Evolutionary conservation across 148 eudicot genomes (phyloP), one percentile per base, ranked within the genome.

Genomic region (Amaranthus hypochondriacus): DNA sequence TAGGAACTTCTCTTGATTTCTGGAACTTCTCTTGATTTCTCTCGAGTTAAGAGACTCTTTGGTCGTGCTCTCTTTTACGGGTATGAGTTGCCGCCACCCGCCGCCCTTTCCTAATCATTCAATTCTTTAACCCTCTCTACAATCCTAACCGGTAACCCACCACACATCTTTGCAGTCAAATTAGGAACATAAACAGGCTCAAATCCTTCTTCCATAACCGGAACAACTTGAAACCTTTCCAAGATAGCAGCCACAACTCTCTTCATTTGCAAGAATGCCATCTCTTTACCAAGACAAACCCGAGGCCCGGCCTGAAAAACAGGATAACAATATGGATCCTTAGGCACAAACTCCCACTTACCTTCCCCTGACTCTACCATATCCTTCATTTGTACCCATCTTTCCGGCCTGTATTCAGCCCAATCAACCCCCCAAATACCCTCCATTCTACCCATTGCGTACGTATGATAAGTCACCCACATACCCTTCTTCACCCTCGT

Each of bases 201-300:
- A 21, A 56, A 63, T 7, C 87, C 88, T 9, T 77, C 82, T 51
- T 67, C 79, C 63, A 62, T 70, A 42, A 6, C 79, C 6, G 87
- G 84, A 49, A 85, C 84, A 68, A 87, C 84, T 78, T 18, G 77
- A 46, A 87, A 87, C 83, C 75, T 63, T 64, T 66, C 74, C 59
- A 87, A 62, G 56, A 87, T 76, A 18, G 82, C 82, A 5, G 85
- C 75, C 6, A 80, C 80, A 49, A 87, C 77, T 64, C 78, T 73
- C 87, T 87, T 87, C 91, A 87, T 85, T 60, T 87, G 87, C 80
- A 85, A 65, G 39, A 80, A 77, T 7, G 88, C 88, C 91, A 87
- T 83, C 28, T 85, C 87, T 73, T 85, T 85, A 15, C 88, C 91
- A 44, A 87, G 80, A 74, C 88, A 85, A 76, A 82, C 67, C 74